Conservation (phyloP, 768 basidiomycete genomes). For the Rhodotorula babjevae region DNA sequence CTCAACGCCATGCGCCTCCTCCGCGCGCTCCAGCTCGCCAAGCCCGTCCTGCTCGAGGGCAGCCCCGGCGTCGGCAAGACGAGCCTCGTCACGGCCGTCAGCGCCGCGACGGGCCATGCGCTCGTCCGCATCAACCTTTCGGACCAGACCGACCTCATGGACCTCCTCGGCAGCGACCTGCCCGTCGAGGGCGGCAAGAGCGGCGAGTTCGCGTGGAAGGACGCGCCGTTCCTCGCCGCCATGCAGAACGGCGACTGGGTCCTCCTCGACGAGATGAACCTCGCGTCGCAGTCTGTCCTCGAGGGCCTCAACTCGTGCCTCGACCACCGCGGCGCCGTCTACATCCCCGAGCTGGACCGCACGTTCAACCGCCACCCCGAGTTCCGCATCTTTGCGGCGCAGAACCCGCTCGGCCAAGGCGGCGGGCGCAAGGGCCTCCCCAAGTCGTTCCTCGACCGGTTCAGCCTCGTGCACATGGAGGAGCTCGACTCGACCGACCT, state of each 20-base stretch:
- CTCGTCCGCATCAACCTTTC: slow-evolving; percentile 93
- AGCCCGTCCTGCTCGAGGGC: slow-evolving; percentile 91
- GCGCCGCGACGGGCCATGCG: slow-evolving; percentile 67
- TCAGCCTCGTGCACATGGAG: slow-evolving; percentile 93
- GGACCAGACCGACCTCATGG: slow-evolving; percentile 93
- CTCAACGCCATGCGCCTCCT: slow-evolving; percentile 82
- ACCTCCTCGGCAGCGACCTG: slow-evolving; percentile 91
- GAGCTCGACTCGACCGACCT: slow-evolving; percentile 75
- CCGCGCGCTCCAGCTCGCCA: slow-evolving; percentile 79
- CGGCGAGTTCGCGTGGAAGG: slow-evolving; percentile 95
- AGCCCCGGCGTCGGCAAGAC: slow-evolving; percentile 99
- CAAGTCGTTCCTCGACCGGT: slow-evolving; percentile 93
- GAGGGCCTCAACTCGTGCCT: slow-evolving; percentile 94
- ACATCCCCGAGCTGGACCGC: slow-evolving; percentile 87
- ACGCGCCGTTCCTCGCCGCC: slow-evolving; percentile 89
- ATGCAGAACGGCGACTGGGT: slow-evolving; percentile 97
- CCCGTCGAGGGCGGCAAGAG: slow-evolving; percentile 85
- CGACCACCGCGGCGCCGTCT: slow-evolving; percentile 91
- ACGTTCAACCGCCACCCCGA: slow-evolving; percentile 80
- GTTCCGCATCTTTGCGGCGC: slow-evolving; percentile 97
- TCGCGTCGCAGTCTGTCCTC: slow-evolving; percentile 90
- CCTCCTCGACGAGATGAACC: slow-evolving; percentile 96
- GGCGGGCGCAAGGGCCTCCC: slow-evolving; percentile 96
- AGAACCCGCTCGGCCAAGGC: slow-evolving; percentile 92
- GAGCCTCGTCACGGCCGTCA: slow-evolving; percentile 80